Base-by-base conservation (phyloP, 305 asterid species). In the Stenogyne calaminthoides region DNA sequence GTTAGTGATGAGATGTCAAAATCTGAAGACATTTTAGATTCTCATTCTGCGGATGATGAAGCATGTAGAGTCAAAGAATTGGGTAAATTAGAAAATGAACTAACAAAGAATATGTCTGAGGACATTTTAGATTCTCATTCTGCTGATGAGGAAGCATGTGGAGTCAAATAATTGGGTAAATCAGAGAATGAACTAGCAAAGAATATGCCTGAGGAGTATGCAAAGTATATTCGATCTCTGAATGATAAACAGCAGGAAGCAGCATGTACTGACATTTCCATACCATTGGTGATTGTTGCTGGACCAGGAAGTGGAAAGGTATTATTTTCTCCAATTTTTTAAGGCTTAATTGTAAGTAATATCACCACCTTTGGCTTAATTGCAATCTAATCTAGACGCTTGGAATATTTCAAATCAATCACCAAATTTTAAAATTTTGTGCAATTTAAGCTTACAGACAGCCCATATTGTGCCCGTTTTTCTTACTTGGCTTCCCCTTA, bases 281-380 rank as follows among this genome's bases (percentile, higher is more conserved):
- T 70, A 65, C 99, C 99, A 29, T 70, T 95, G 80, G 86, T 95
- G 83, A 90, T 95, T 83, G 91, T 95, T 84, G 99, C 99, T 74
- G 99, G 99, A 70, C 99, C 99, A 37, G 99, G 99, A 77, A 95
- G 99, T 71, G 99, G 99, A 73, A 95, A 95, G 99, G 98, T 91
- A 69, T 73, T n/a, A 81, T 65, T 72, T 64, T 75, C 74, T 61
- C 49, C 42, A 46, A 67, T 29, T 25, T 73, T 29, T 25, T 25
- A 25, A 25, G 29, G 29, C 29, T 25, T 25, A 25, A 25, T 25
- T 25, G 29, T 3, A 25, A 25, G 3, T 25, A 25, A 25, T 1
- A 25, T 25, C 2, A 25, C 2, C 29, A 25, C 29, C 2, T 25
- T 25, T 25, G 29, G 29, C 29, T 25, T 25, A 25, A 22, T 22